Base-by-base conservation (phyloP, 2,329 filamentous ascomycete species). In the Sordariomycetes sp. region DNA sequence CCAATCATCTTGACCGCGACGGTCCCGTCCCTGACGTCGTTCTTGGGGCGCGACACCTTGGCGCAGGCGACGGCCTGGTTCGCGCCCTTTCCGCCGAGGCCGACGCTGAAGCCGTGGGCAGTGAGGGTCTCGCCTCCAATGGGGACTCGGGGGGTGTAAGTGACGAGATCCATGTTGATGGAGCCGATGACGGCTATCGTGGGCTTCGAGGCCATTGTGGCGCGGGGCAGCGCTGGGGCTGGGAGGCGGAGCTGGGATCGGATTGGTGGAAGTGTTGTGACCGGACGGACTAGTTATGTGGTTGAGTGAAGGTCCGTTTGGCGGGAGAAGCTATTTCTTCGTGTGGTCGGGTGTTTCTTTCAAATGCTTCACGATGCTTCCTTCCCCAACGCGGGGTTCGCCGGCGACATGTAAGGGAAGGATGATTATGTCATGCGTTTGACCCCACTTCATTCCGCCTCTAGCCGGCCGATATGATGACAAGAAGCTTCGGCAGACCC, bases 11-110 rank as follows among this genome's bases (percentile, higher is more conserved):
- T 76, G 45, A 91, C 80, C 45, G 67, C 62, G 42, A 69, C 66
- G 20, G 65, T 60, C 4, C 71, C 64, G 35, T 77, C 67, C 53
- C 65, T 59, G 56, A 69, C 62, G 32, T 52, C 32, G 59, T 66
- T 59, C 35, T 67, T 63, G 32, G 76, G 66, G 53, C 86, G 80
- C 1, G 89, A 94, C 55, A 95, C 81, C 61, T 92, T 88, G 55
- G 86, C 88, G 72, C 87, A 90, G 25, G 90, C 90, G 58, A 96
- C 88, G 59, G 90, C 91, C 74, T 97, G 92, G 75, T 97, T 97
- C 60, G 91, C 90, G 62, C 92, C 92, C 74, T 99, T 99, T 58
- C 94, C 92, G 64, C 92, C 94, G 34, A 87, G 85, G 51, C 87
- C 90, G 39, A 86, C 89, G 66, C 79, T 79, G 69, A 87, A 87